Evolutionary conservation across 495 filamentous ascomycete genomes (phyloP).

Genomic region (Podospora didyma): DNA sequence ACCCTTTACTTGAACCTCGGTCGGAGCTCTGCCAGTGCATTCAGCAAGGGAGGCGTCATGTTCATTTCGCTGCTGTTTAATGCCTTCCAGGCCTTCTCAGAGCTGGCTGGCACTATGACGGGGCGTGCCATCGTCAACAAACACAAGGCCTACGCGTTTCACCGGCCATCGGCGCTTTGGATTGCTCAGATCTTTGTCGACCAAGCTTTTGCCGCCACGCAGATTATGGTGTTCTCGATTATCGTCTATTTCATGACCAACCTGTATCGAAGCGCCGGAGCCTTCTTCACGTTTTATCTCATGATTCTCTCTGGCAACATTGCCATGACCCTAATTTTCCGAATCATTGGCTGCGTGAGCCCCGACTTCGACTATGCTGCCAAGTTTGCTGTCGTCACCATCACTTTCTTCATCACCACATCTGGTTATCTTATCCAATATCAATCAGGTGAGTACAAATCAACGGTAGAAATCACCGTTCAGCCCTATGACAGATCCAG

Average conservation of each 20-base stretch:
- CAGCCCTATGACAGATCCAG: too few relatives aligned
- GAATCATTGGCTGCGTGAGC: slow-evolving; percentile 71
- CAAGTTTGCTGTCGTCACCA: slow-evolving; percentile 70
- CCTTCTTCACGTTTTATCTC: slow-evolving; percentile 77
- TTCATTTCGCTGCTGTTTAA: slow-evolving; percentile 77
- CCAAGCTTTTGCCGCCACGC: slow-evolving; percentile 60
- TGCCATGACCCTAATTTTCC: slow-evolving; percentile 76
- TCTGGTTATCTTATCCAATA: slow-evolving; percentile 79
- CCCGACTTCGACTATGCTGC: slow-evolving; percentile 85
- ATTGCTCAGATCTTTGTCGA: slow-evolving; percentile 79
- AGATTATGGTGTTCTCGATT: slow-evolving; percentile 67
- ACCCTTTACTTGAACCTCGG: slow-evolving; percentile 72
- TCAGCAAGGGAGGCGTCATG: slow-evolving; percentile 71
- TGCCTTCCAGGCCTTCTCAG: slow-evolving; percentile 73
- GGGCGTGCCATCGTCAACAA: slow-evolving; percentile 74
- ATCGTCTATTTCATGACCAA: slow-evolving; percentile 81
- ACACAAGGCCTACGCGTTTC: slow-evolving; percentile 74
- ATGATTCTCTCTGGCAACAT: slow-evolving; percentile 67
- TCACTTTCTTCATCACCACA: slow-evolving; percentile 75
- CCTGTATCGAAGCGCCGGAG: slow-evolving; percentile 60
- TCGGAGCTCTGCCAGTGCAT: slow-evolving; percentile 63
- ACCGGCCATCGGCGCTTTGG: slow-evolving; percentile 74
- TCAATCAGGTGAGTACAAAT: slow-evolving; percentile 29
- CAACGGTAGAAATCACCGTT: too few relatives aligned
- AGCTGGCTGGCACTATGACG: slow-evolving; percentile 67